phyloP scores from a whole-genome alignment of 1,284 basidiomycete genomes.

The Rhodotorula sp. region DNA sequence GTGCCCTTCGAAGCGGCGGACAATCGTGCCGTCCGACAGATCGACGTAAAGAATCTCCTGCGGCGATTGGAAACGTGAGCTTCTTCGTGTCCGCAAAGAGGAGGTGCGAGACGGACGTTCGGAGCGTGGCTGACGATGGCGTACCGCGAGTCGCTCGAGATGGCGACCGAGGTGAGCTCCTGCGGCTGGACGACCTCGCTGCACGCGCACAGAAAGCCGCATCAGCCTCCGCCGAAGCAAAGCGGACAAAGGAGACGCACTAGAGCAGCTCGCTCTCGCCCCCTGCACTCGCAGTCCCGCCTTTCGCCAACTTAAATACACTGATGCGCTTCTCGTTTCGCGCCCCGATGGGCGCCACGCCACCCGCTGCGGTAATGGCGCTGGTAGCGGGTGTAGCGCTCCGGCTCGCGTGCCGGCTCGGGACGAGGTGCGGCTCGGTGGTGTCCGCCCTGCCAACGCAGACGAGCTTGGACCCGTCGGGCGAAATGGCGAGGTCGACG shows the following conservation, averaged over 20 bases:
- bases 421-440: conserved; percentile 31
- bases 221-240: neutral
- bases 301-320: conserved; percentile 64
- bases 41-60: conserved; percentile 90
- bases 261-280: conserved; percentile 52
- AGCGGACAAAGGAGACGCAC: conserved; percentile 20
- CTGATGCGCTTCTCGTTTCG: conserved; percentile 62
- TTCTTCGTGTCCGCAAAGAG: neutral
- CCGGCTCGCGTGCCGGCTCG: conserved; percentile 22
- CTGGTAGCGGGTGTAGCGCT: conserved; percentile 46
- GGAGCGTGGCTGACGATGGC: conserved; percentile 84
- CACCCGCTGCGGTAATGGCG: neutral
- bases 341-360: conserved; percentile 44
- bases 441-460: conserved; percentile 64
- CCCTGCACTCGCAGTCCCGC: neutral
- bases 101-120: conserved; percentile 61
- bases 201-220: neutral
- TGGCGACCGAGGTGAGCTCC: conserved; percentile 82
- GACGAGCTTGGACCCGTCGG: conserved; percentile 78
- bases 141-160: conserved; percentile 82
- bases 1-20: conserved; percentile 79
- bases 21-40: conserved; percentile 63
- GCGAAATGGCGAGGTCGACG: conserved; percentile 81
- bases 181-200: conserved; percentile 49
- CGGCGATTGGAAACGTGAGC: conserved; percentile 31